phyloP scores from a whole-genome alignment of 1,139 yeast species.

The Geotrichum fermentans region DNA sequence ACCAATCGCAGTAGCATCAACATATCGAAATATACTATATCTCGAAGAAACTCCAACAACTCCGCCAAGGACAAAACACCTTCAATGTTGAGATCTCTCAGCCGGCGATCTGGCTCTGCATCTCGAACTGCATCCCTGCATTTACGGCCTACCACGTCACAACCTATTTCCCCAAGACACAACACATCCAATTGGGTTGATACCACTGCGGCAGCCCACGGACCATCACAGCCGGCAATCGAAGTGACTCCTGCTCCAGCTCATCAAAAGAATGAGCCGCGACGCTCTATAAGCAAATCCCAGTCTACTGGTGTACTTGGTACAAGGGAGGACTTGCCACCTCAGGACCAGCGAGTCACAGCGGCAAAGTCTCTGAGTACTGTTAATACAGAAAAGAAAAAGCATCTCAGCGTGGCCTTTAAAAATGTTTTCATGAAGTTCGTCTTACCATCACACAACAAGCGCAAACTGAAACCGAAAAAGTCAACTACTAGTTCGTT shows the following conservation, averaged over 20 bases:
- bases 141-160: slow-evolving; percentile 21
- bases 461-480: background rate
- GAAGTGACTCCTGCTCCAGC: slow-evolving; percentile 3
- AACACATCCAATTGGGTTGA: background rate
- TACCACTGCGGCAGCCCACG: background rate
- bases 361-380: slow-evolving; percentile 5
- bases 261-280: background rate
- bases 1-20: slow-evolving; percentile 26
- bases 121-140: slow-evolving; percentile 23
- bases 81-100: slow-evolving; percentile 22
- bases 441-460: slow-evolving; percentile 6
- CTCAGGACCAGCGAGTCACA: background rate
- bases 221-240: background rate
- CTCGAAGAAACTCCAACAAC: slow-evolving; percentile 41
- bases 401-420: slow-evolving; percentile 9
- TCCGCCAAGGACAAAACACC: slow-evolving; percentile 35
- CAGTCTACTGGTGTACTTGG: slow-evolving; percentile 4
- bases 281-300: slow-evolving; percentile 2
- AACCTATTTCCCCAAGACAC: slow-evolving; percentile 3
- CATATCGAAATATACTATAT: slow-evolving; percentile 27
- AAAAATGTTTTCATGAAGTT: slow-evolving; percentile 15
- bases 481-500: slow-evolving; percentile 4
- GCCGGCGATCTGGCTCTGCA: slow-evolving; percentile 29
- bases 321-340: background rate
- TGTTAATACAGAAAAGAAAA: slow-evolving; percentile 9